These are phyloP conservation scores for Calvatia gigantea DNA, from an alignment of 768 basidiomycete species.

Conservation along the genomic window DNA sequence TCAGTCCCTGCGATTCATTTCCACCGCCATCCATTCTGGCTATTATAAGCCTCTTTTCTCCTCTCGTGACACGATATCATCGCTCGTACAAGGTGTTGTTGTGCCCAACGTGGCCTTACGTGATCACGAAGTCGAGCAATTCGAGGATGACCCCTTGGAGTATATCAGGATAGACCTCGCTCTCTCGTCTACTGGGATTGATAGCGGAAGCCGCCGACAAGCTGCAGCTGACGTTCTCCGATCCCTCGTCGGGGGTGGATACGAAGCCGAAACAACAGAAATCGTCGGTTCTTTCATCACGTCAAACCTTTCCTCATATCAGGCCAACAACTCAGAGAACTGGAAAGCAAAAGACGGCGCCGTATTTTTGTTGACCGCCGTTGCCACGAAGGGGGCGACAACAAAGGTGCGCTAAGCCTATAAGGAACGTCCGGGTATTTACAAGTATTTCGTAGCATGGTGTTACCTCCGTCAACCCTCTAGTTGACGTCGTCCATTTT, in stretches of 20 bases:
- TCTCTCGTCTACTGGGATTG: conserved; percentile 55
- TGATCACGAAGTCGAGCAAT: conserved; percentile 89
- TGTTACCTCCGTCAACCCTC: conserved; percentile 87
- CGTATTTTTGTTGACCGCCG: conserved; percentile 88
- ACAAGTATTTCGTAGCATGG: conserved; percentile 56
- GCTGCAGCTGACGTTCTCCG: conserved; percentile 96
- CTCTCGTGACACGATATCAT: conserved; percentile 72
- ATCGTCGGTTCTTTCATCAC: conserved; percentile 85
- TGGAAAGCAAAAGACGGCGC: conserved; percentile 96
- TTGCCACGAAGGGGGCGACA: conserved; percentile 88
- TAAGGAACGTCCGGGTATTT: conserved; percentile 1
- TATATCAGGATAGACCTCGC: conserved; percentile 88
- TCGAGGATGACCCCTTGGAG: conserved; percentile 96
- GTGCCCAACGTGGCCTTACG: conserved; percentile 90
- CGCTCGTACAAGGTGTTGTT: conserved; percentile 85
- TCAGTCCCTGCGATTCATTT: conserved; percentile 87
- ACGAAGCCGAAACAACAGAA: conserved; percentile 82
- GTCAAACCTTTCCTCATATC: conserved; percentile 67
- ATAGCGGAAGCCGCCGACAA: conserved; percentile 83
- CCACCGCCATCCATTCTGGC: conserved; percentile 87
- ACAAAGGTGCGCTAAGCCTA: conserved; percentile 52
- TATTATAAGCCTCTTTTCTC: conserved; percentile 81
- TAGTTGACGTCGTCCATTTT: conserved; percentile 93
- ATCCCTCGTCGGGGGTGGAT: conserved; percentile 77
- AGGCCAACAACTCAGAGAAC: conserved; percentile 50